These are phyloP conservation scores for Copromyces sp. DNA, from an alignment of 495 filamentous ascomycete genomes.

Conservation along the genomic window DNA sequence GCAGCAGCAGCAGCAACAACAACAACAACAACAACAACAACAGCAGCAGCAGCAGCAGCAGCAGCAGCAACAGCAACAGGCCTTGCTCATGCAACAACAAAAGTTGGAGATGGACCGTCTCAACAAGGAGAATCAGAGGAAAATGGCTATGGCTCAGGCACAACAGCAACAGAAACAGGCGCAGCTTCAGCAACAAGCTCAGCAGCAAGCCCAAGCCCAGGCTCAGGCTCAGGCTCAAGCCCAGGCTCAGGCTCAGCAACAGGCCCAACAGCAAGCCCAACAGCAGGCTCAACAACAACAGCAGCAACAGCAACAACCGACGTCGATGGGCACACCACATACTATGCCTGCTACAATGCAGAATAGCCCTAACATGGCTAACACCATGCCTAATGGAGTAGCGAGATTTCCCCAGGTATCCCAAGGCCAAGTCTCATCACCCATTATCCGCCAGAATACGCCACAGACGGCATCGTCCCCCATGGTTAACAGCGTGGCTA, in stretches of 20 bases:
- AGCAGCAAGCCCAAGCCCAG: constrained; percentile 38
- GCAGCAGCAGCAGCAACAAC: constrained; percentile 4
- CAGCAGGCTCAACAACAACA: constrained; percentile 31
- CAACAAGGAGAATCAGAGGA: constrained; percentile 6
- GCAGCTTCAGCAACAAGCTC: constrained; percentile 36
- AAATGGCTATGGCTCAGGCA: constrained; percentile 16
- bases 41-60: too few relatives aligned
- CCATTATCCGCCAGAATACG: constrained; percentile 67
- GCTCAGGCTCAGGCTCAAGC: constrained; percentile 40
- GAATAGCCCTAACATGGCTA: not conserved
- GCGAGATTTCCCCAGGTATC: constrained; percentile 48
- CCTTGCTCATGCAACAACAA: not conserved
- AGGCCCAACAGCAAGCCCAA: constrained; percentile 21
- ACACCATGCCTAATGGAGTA: constrained; percentile 43
- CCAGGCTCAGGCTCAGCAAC: constrained; percentile 31
- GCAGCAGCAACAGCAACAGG: constrained; percentile 3
- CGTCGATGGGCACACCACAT: not conserved
- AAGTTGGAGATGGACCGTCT: not conserved
- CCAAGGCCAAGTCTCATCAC: constrained; percentile 66
- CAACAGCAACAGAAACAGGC: constrained; percentile 25
- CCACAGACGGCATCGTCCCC: constrained; percentile 72
- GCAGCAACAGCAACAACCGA: not conserved
- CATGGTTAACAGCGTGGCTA: constrained; percentile 58
- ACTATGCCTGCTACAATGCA: not conserved
- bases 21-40: too few relatives aligned